A percentile compares a stretch with the other conserved stretches of the same genome.
phyloP scores from a whole-genome alignment of 2,329 filamentous ascomycete species.

The Epichloe aotearoae region DNA sequence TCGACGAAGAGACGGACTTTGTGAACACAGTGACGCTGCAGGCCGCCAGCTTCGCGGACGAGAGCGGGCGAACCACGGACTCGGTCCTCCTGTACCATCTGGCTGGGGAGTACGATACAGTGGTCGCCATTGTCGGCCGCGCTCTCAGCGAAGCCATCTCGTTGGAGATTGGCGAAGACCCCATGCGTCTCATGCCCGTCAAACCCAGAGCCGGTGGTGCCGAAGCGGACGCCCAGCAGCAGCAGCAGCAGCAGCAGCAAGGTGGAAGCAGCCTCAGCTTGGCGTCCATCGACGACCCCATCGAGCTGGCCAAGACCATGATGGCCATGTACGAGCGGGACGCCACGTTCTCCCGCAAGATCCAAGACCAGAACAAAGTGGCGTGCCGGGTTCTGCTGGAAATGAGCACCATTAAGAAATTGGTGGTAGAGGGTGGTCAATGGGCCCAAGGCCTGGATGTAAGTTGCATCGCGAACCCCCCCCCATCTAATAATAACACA shows the following conservation, averaged over 20 bases:
- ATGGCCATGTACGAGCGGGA: constrained; percentile 50
- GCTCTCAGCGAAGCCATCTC: constrained; percentile 82
- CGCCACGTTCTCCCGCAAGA: constrained; percentile 45
- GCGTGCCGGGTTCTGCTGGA: constrained; percentile 44
- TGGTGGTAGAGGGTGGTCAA: constrained; percentile 40
- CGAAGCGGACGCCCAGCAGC: constrained; percentile 16
- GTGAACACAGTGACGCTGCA: constrained; percentile 85
- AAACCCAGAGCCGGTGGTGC: constrained; percentile 45
- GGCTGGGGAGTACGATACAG: constrained; percentile 87
- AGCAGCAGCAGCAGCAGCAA: constrained; percentile 20
- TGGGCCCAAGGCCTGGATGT: constrained; percentile 48
- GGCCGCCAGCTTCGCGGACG: constrained; percentile 83
- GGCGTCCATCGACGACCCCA: constrained; percentile 45
- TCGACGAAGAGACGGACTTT: constrained; percentile 71
- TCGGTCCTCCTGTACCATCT: constrained; percentile 90
- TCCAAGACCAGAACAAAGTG: constrained; percentile 41
- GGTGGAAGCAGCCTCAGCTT: constrained; percentile 44
- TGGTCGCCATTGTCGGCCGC: constrained; percentile 80
- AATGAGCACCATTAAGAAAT: constrained; percentile 47
- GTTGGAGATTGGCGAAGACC: constrained; percentile 71
- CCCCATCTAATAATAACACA: not conserved
- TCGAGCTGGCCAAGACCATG: constrained; percentile 47
- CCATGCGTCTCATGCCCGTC: constrained; percentile 64
- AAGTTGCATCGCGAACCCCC: constrained; percentile 23
- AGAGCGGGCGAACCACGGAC: constrained; percentile 85